Evolutionary conservation across 176 grass and related monocot genomes (phyloP), one percentile per base, ranked within the genome.

Genomic region (Ensete ventricosum): DNA sequence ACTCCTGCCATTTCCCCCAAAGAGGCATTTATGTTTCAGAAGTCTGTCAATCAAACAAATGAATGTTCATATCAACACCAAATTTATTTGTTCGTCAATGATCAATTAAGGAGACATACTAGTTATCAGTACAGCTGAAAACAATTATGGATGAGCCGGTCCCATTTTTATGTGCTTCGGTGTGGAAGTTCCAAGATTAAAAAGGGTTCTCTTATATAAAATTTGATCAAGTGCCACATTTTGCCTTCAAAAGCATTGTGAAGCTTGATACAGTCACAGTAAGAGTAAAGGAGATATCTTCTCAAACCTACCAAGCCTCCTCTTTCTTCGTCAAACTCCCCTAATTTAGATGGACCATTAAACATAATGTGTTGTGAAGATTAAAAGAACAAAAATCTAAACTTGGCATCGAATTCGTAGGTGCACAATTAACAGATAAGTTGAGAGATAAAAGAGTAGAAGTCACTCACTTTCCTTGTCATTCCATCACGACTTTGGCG

Each of bases 401-500:
- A 70, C 67, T 70, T 52, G 25, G 67, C 17, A 11, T 4, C 16
- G 43, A 51, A 70, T 70, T 51, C 3, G 43, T 25, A 70, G 3
- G 21, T 43, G 48, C 34, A 16, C 57, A 60, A 22, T 50, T n/a
- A 70, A 70, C 48, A 50, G 16, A 50, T 50, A 48, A 22, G 51
- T 70, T 70, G 17, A 51, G 17, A 43, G 43, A 70, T 51, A 49
- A 48, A 70, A 50, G 67, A 11, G 67, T 3, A 48, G 20, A 50
- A 51, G 17, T 9, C 50, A 70, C 67, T 70, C 67, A 70, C 67
- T 69, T 69, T 69, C 67, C 50, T 51, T 20, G 11, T 92, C 87
- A 98, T 67, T 88, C 94, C 90, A 97, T 87, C 12, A 90, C 55
- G 21, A 93, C 90, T 74, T 93, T 93, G 27, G 88, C 94, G 7